Evolutionary conservation across 306 rosid species (phyloP), one percentile per base, ranked within the genome.

Genomic region (Dryas drummondii): DNA sequence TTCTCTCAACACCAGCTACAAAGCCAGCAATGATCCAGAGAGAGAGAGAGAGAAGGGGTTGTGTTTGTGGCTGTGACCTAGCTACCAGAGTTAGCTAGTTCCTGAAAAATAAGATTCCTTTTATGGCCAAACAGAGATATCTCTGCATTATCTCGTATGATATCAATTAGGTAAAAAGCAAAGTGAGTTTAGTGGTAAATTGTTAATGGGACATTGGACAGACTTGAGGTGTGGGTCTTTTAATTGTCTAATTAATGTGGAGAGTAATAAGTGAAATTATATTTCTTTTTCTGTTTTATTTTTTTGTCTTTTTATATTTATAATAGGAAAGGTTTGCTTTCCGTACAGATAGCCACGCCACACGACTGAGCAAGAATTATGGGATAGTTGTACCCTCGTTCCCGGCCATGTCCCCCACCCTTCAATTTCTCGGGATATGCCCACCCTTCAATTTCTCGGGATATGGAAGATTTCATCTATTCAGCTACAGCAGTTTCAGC

Each of bases 351-450:
- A 15, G 60, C 75, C 75, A 68, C 19, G 50, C 53, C 9, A 45
- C 54, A 49, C 74, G 56, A 57, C 71, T 64, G 72, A 26, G 1
- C 48, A 61, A 42, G 27, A 60, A 71, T 63, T 2, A 72, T 81
- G 78, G 58, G 70, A 66, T 15, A 15, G 17, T 48, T 66, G 75
- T 76, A 76, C 78, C n/a, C n/a, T n/a, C n/a, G n/a, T n/a, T 65
- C 75, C 26, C 75, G 77, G 12, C 62, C 68, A 1, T 32, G 76
- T 56, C 60, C 2, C 54, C 46, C 8, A 11, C 42, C 19, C 13
- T 48, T 54, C n/a, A n/a, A n/a, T n/a, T n/a, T n/a, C n/a, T n/a
- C n/a, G n/a, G n/a, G n/a, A n/a, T n/a, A n/a, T n/a, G n/a, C n/a
- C n/a, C n/a, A n/a, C n/a, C n/a, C n/a, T n/a, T n/a, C 52, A 54